Base-by-base conservation (phyloP, 768 basidiomycete genomes). In the Coprinopsis strossmayeri region DNA sequence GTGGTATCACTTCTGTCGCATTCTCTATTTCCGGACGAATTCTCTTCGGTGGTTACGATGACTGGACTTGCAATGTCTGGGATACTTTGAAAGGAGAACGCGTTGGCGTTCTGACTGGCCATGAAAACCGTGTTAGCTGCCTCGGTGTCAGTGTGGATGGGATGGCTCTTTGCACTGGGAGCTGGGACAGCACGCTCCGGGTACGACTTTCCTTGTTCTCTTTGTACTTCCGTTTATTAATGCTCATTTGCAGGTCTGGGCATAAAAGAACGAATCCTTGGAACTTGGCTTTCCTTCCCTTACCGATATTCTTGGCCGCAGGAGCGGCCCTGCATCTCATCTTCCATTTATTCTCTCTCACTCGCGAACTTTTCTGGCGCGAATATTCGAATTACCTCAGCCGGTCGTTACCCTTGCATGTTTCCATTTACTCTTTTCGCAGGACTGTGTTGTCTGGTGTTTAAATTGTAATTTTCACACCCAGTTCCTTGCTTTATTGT, bases 1-100 rank as follows among this genome's bases (percentile, higher is more conserved):
- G 95, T 61, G 95, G 96, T 54, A 96, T 99, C 68, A 99, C 95
- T 12, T 97, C 94, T 3, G 96, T 99, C 56, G 95, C 93, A 12
- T 99, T 99, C 74, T 98, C 95, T 3, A 90, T 91, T 57, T 97
- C 94, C 23, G 95, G 95, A 30, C 88, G 95, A 51, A 91, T 99
- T 58, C 76, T 99, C 32, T 99, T 99, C 57, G 95, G 96, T 55
- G 95, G 95, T 34, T 99, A 99, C 64, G 95, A 99, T 67, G 95
- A 99, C 64, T 98, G 96, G 90, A 98, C 96, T 57, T 94, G 92
- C 74, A 99, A 99, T 63, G 95, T 98, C 45, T 99, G 95, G 95
- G 95, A 99, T 64, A 97, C 94, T 24, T 76, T 99, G 61, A 96
- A 95, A 68, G 96, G 96, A 48, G 95, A 98, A 66, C 88, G 95